Percentiles rank a stretch among this genome's conserved stretches.
phyloP scores from a whole-genome alignment of 768 basidiomycete genomes.

The Asterophora parasitica region DNA sequence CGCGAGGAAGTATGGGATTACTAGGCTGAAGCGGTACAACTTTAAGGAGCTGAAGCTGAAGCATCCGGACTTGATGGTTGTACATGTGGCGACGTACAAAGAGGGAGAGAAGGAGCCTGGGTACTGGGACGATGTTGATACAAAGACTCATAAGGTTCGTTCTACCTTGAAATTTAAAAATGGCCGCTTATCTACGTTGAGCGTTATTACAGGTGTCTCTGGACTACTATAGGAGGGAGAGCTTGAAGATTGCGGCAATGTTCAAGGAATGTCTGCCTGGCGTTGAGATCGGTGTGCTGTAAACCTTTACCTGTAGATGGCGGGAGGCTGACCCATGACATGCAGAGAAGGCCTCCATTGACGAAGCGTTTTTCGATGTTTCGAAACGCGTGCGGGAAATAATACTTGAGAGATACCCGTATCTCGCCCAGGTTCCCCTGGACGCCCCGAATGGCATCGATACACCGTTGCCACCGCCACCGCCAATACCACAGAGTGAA shows the following conservation, averaged over 20 bases:
- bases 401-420: slow-evolving; percentile 70
- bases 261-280: slow-evolving; percentile 77
- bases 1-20: slow-evolving; percentile 88
- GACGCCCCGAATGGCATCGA: slow-evolving; percentile 70
- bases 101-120: slow-evolving; percentile 84
- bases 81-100: slow-evolving; percentile 94
- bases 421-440: slow-evolving; percentile 65
- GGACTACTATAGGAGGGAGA: slow-evolving; percentile 90
- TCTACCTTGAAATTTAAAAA: background rate
- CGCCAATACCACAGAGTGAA: slow-evolving; percentile 55
- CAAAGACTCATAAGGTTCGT: slow-evolving; percentile 84
- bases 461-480: slow-evolving; percentile 71
- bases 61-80: slow-evolving; percentile 79
- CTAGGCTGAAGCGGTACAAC: slow-evolving; percentile 70
- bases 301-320: background rate
- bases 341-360: slow-evolving; percentile 93
- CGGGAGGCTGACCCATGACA: background rate
- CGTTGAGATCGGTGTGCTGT: slow-evolving; percentile 70
- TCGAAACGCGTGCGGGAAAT: slow-evolving; percentile 74
- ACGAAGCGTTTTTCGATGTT: slow-evolving; percentile 95
- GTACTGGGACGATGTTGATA: slow-evolving; percentile 89
- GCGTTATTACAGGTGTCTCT: slow-evolving; percentile 64
- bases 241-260: slow-evolving; percentile 75
- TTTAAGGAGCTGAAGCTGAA: slow-evolving; percentile 75
- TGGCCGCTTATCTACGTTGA: background rate